phyloP scores from a whole-genome alignment of 371 early-diverging fungal species.

The Syncephalis plumigaleata region DNA sequence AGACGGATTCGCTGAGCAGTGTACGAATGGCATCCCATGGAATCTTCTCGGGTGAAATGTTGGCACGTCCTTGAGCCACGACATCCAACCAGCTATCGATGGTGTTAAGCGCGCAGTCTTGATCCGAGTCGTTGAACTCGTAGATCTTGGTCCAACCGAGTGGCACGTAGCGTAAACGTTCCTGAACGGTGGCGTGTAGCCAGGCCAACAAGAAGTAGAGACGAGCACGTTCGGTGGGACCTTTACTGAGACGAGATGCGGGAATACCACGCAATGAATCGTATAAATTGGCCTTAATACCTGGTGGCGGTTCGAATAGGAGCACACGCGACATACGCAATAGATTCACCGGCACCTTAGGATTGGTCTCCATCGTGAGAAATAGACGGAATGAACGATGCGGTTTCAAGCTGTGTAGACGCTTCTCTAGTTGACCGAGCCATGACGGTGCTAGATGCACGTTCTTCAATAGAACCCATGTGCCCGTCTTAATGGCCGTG shows the following conservation, averaged over 20 bases:
- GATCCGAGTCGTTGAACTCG: slow-evolving; percentile 96
- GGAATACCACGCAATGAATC: slow-evolving; percentile 64
- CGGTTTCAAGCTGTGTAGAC: slow-evolving; percentile 69
- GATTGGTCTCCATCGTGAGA: slow-evolving; percentile 94
- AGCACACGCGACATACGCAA: slow-evolving; percentile 80
- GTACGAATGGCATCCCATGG: slow-evolving; percentile 90
- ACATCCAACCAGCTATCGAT: slow-evolving; percentile 82
- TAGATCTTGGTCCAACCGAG: slow-evolving; percentile 94
- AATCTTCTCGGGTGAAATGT: slow-evolving; percentile 84
- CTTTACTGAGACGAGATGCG: slow-evolving; percentile 30
- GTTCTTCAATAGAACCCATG: slow-evolving; percentile 95
- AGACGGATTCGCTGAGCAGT: slow-evolving; percentile 75
- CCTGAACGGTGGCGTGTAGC: slow-evolving; percentile 89
- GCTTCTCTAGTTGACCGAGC: slow-evolving; percentile 91
- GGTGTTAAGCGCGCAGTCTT: slow-evolving; percentile 73
- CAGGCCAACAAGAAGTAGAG: slow-evolving; percentile 91
- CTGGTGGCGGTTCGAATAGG: slow-evolving; percentile 92
- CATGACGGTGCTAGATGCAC: slow-evolving; percentile 89
- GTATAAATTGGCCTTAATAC: slow-evolving; percentile 84
- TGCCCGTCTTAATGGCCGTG: slow-evolving; percentile 61
- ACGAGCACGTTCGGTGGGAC: slow-evolving; percentile 75
- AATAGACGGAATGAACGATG: slow-evolving; percentile 80
- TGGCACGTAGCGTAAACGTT: slow-evolving; percentile 90
- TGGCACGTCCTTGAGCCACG: slow-evolving; percentile 64
- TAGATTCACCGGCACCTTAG: slow-evolving; percentile 86